Base-by-base conservation (phyloP, 768 basidiomycete genomes). In the Xanthoconium purpureum region DNA sequence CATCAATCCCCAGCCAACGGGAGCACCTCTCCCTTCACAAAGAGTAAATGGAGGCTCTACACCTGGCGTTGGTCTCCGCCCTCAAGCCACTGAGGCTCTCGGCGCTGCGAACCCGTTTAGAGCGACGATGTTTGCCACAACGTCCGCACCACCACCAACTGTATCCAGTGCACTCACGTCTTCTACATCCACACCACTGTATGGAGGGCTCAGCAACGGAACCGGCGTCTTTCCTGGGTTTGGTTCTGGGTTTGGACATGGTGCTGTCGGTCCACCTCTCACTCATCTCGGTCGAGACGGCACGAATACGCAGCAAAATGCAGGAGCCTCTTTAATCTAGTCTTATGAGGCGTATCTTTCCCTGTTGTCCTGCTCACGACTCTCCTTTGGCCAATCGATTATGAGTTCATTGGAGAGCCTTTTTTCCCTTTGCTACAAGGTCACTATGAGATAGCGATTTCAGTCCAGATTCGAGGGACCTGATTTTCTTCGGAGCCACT, bases 91-190 rank as follows among this genome's bases (percentile, higher is more conserved):
- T 20, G 85, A 85, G 3, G 55, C 71, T 46, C 67, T 74, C 14
- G 77, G 77, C 7, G 73, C 64, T 18, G 81, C 81, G 5, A 87
- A 86, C 56, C 85, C 85, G n/a, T 87, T 87, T 71, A 78, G 85
- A 50, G 80, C 81, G 12, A 84, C 84, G 3, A 84, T 84, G 82
- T 77, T 80, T 52, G 66, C 77, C 35, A 61, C 76, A 6, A 63
- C 66, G 9, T 66, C 72, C 9, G 65, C 69, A 40, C 56, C 10
- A 28, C 49, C 28, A 48, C 20, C 20, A 49, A 42, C 7, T n/a
- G 32, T 36, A 52, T 51, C 57, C 20, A 52, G 29, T 46, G 50
- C 56, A 33, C 56, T 56, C 54, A 18, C 58, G 33, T 52, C 68
- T 33, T 69, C 70, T 50, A 61, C 63, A 33, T 65, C 70, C n/a